Conservation (phyloP, 257 asterid species). For the Solanum clarkiae region DNA sequence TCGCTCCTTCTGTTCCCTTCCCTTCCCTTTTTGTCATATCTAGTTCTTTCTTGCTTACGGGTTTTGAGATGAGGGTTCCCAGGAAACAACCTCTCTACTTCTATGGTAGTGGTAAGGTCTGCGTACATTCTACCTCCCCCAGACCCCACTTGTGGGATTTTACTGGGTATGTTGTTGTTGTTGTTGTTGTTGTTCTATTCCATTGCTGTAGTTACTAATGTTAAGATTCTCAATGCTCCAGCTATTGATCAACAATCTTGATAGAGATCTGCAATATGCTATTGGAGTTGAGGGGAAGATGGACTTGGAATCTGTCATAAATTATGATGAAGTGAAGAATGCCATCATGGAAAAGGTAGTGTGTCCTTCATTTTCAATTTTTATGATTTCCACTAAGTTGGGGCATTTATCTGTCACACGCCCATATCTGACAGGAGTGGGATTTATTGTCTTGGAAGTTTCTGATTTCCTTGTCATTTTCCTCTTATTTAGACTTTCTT, state of each 20-base stretch:
- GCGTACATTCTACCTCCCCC: too few species aligned
- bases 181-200: background rate
- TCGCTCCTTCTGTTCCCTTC: too few species aligned
- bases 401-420: background rate
- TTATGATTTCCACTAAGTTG: background rate
- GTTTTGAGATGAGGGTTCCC: too few species aligned
- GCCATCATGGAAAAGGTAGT: conserved; percentile 78
- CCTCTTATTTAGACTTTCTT: background rate
- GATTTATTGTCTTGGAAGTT: background rate
- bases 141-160: too few species aligned
- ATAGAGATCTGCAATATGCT: conserved; percentile 97
- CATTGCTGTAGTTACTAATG: conserved; percentile 4
- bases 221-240: conserved; percentile 19
- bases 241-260: conserved; percentile 83
- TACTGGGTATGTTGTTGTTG: too few species aligned
- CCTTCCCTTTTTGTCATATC: too few species aligned
- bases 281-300: conserved; percentile 85
- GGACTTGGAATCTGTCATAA: conserved; percentile 65
- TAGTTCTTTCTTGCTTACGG: too few species aligned
- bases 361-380: background rate
- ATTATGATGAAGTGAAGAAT: conserved; percentile 81
- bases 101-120: too few species aligned
- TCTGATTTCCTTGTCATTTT: background rate
- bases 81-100: too few species aligned
- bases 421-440: background rate